phyloP scores from a whole-genome alignment of 2,329 filamentous ascomycete species.

The Fusarium acutatum region DNA sequence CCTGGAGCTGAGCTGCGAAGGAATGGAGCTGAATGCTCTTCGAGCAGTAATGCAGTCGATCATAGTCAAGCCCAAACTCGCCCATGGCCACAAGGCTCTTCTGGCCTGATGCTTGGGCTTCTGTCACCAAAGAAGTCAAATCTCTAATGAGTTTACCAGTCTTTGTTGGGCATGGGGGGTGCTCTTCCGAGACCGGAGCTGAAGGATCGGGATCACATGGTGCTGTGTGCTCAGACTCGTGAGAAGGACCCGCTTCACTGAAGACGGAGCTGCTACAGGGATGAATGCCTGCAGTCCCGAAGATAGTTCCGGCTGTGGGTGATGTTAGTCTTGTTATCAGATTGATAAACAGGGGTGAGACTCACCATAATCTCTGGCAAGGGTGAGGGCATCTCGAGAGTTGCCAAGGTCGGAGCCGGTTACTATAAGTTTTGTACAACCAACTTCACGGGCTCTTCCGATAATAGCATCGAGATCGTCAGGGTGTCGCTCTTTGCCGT shows the following conservation, averaged over 20 bases:
- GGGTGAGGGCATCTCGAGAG: slow-evolving; percentile 75
- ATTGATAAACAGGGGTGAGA: slow-evolving; percentile 27
- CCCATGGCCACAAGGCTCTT: slow-evolving; percentile 78
- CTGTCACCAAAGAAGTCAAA: slow-evolving; percentile 70
- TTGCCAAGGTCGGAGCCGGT: slow-evolving; percentile 89
- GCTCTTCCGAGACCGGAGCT: slow-evolving; percentile 59
- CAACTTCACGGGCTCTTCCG: slow-evolving; percentile 77
- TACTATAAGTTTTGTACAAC: slow-evolving; percentile 89
- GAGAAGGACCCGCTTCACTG: slow-evolving; percentile 59
- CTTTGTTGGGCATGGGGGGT: slow-evolving; percentile 53
- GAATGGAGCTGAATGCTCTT: slow-evolving; percentile 83
- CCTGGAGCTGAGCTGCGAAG: slow-evolving; percentile 82
- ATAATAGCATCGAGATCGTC: slow-evolving; percentile 81
- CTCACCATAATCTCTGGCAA: slow-evolving; percentile 79
- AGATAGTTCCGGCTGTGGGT: slow-evolving; percentile 76
- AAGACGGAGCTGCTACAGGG: slow-evolving; percentile 88
- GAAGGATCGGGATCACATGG: slow-evolving; percentile 63
- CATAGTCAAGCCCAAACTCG: slow-evolving; percentile 96
- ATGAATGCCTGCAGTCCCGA: slow-evolving; percentile 91
- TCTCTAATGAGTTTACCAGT: slow-evolving; percentile 62
- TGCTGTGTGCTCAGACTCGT: slow-evolving; percentile 58
- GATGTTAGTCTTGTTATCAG: not conserved
- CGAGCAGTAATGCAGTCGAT: slow-evolving; percentile 83
- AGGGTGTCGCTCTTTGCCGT: slow-evolving; percentile 78
- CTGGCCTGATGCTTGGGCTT: slow-evolving; percentile 59